Conservation (phyloP, 1,284 basidiomycete genomes). For the Apiotrichum laibachii region DNA sequence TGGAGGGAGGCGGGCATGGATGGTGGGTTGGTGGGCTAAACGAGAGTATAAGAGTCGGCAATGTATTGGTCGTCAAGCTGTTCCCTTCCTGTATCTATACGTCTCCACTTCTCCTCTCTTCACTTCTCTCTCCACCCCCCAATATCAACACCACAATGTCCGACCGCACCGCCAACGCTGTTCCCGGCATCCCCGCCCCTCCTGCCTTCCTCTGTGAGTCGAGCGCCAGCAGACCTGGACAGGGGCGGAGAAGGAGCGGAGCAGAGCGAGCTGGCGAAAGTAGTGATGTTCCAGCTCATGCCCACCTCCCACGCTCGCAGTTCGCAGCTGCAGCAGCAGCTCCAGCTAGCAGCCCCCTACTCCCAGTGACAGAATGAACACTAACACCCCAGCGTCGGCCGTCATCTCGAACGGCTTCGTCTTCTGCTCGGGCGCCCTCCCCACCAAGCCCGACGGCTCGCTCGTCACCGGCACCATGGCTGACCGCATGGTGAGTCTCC, state of each 20-base stretch:
- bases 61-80: neutral
- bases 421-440: slow-evolving; percentile 63
- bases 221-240: neutral
- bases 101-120: neutral
- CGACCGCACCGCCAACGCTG: slow-evolving; percentile 25
- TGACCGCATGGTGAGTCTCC: slow-evolving; percentile 56
- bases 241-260: too few relatives aligned
- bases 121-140: neutral
- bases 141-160: slow-evolving; percentile 5
- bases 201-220: slow-evolving; percentile 56
- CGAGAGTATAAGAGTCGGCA: neutral
- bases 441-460: slow-evolving; percentile 56
- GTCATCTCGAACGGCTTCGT: slow-evolving; percentile 55
- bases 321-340: neutral
- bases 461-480: slow-evolving; percentile 59
- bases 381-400: slow-evolving; percentile 39
- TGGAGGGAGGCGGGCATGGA: too few relatives aligned
- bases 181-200: slow-evolving; percentile 46
- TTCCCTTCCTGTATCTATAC: neutral
- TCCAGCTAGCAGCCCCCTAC: neutral
- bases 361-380: neutral
- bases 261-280: too few relatives aligned
- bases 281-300: too few relatives aligned
- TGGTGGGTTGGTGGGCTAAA: neutral
- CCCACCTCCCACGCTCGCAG: too few relatives aligned